Evolutionary conservation across 2,329 filamentous ascomycete species (phyloP), one percentile per base, ranked within the genome.

Genomic region (Pyricularia sp.): DNA sequence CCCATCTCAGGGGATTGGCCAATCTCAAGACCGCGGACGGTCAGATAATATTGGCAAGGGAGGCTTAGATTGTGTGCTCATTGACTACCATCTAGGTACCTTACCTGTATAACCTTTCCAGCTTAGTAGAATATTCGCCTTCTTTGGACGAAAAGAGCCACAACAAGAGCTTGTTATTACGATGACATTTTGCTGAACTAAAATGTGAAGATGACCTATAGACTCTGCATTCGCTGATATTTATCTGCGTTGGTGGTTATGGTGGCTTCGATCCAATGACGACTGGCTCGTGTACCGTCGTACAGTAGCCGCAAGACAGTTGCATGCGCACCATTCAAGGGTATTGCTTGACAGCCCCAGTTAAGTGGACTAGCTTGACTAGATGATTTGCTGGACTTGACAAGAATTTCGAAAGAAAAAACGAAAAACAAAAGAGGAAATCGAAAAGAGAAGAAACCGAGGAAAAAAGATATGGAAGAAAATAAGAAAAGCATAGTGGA

Each of bases 1-100:
- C 91, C 0, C 73, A 72, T 9, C 72, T 89, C 66, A 53, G 31
- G 19, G 62, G 62, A 13, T 24, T 31, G 16, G 55, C 31, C n/a
- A 64, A 64, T 30, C 62, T 64, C 49, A 64, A 59, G 28, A 64
- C 53, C 19, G 62, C 44, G 2, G 53, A 64, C 22, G 62, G 62
- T 1, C 2, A 65, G 12, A 30, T 35, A 30, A 60, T 28, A 28
- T 22, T 62, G 40, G n/a, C 55, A 30, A 35, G 24, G 31, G 31
- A 13, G 6, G 16, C 19, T 4, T 59, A 30, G 26, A 57, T 24
- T 30, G 40, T 31, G 31, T 31, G 31, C 13, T 10, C 24, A 19
- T 31, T 4, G 62, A 1, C 13, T 44, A 24, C 19, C 5, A 28
- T n/a, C 26, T 30, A 16, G 31, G 22, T 44, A 13, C 12, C 40